Base-by-base conservation (phyloP, 306 rosid genomes). In the Medicago lupulina region DNA sequence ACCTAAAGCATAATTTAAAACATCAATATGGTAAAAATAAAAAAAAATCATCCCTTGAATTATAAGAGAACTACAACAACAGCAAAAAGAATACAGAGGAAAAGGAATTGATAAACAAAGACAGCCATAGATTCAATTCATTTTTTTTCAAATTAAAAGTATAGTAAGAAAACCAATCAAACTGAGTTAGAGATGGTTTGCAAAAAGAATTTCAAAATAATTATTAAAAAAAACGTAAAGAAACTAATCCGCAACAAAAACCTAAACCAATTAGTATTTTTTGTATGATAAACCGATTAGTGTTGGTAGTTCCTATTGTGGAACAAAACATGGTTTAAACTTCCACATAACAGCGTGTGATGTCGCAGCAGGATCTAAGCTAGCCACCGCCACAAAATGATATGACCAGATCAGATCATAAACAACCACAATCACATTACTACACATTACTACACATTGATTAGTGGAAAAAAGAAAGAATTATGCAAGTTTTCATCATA, bases 1-100 rank as follows among this genome's bases (percentile, higher is more conserved):
- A 93, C 86, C 96, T 93, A 80, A 53, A 18, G 55, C 68, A 67
- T 7, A 73, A 5, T 5, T 21, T 66, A 19, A 36, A 44, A 64
- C 13, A 6, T 71, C 7, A 60, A 17, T 2, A 39, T 9, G 16
- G 5, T 65, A 47, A 49, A 38, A 5, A 47, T 54, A 40, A 47
- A 49, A 38, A 5, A 47, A 64, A 40, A 40, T 8, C 2, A 16
- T 41, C 49, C 41, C n/a, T 38, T 13, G 58, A 71, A 38, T 78
- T 34, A 44, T 14, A 51, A 28, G 50, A 9, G 31, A 28, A 28
- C 31, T 3, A 5, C 25, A 11, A 23, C 19, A 34, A 73, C 3
- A 21, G n/a, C 17, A 25, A 6, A 49, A 5, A n/a, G n/a, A n/a
- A 40, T 3, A 25, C 8, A 13, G 2, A n/a, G 38, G 63, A 19